These are phyloP conservation scores for Gnomoniopsis sp. DNA, from an alignment of 2,329 filamentous ascomycete genomes.

Conservation along the genomic window DNA sequence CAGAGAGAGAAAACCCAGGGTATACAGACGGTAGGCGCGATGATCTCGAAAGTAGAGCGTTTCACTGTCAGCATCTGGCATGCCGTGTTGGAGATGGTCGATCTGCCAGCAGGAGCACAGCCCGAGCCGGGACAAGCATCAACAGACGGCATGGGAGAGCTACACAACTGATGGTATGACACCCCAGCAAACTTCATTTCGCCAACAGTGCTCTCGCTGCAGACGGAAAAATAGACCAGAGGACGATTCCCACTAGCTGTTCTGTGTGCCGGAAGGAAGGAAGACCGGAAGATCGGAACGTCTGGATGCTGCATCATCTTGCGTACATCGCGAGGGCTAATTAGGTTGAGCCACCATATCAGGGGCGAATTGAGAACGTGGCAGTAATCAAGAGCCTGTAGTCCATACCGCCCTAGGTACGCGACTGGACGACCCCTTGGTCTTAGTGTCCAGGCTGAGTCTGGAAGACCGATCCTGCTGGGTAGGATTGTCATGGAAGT, in stretches of 20 bases:
- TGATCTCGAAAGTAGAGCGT: background rate
- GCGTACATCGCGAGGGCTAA: background rate
- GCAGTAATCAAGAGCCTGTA: background rate
- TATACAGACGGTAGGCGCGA: background rate
- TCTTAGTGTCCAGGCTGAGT: background rate
- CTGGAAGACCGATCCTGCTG: background rate
- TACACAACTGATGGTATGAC: background rate
- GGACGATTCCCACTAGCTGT: background rate
- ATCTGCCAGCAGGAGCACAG: background rate
- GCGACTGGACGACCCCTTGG: background rate
- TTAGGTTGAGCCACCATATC: slow-evolving; percentile 1
- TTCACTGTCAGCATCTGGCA: background rate
- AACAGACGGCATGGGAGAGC: background rate
- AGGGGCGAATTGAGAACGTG: background rate
- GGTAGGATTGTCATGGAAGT: background rate
- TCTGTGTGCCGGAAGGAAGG: background rate
- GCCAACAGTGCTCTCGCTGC: background rate
- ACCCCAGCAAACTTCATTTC: background rate
- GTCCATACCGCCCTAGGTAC: background rate
- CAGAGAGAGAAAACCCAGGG: background rate
- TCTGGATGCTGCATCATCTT: background rate
- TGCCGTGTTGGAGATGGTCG: background rate
- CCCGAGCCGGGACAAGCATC: background rate
- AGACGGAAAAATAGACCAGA: background rate
- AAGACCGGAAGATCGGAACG: background rate